These are phyloP conservation scores for Penicillium decumbens DNA, from an alignment of 2,329 filamentous ascomycete genomes.

Conservation along the genomic window DNA sequence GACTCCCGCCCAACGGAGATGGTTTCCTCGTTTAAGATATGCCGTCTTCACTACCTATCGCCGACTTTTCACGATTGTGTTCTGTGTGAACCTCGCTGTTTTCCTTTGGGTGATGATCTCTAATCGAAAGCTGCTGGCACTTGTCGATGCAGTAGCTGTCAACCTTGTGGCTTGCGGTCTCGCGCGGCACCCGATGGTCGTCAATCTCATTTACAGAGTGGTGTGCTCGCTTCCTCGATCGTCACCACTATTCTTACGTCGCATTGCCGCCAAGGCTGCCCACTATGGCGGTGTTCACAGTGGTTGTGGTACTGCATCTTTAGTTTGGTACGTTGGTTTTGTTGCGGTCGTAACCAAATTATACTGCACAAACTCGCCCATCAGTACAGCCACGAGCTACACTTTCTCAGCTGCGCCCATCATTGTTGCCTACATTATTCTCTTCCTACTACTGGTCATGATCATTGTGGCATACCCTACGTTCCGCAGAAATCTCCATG, in stretches of 20 bases:
- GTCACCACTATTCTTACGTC: slow-evolving; percentile 44
- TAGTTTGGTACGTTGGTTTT: slow-evolving; percentile 44
- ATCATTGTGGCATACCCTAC: slow-evolving; percentile 60
- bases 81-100: slow-evolving; percentile 36
- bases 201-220: slow-evolving; percentile 48
- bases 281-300: slow-evolving; percentile 53
- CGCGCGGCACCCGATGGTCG: slow-evolving; percentile 50
- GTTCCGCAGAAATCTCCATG: slow-evolving; percentile 59
- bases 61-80: slow-evolving; percentile 40
- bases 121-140: slow-evolving; percentile 32
- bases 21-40: slow-evolving; percentile 12
- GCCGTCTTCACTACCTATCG: slow-evolving; percentile 33
- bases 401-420: slow-evolving; percentile 37
- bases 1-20: slow-evolving; percentile 5
- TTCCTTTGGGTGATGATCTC: slow-evolving; percentile 36
- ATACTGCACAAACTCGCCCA: slow-evolving; percentile 22
- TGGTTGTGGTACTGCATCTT: slow-evolving; percentile 46
- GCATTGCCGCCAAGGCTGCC: slow-evolving; percentile 48
- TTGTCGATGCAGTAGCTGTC: slow-evolving; percentile 41
- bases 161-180: slow-evolving; percentile 48
- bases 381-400: slow-evolving; percentile 11
- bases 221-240: slow-evolving; percentile 44
- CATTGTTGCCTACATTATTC: slow-evolving; percentile 55
- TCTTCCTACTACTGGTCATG: slow-evolving; percentile 55
- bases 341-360: slow-evolving; percentile 28